Evolutionary conservation across 768 basidiomycete species (phyloP).

Genomic region (Tulasnella sp.): DNA sequence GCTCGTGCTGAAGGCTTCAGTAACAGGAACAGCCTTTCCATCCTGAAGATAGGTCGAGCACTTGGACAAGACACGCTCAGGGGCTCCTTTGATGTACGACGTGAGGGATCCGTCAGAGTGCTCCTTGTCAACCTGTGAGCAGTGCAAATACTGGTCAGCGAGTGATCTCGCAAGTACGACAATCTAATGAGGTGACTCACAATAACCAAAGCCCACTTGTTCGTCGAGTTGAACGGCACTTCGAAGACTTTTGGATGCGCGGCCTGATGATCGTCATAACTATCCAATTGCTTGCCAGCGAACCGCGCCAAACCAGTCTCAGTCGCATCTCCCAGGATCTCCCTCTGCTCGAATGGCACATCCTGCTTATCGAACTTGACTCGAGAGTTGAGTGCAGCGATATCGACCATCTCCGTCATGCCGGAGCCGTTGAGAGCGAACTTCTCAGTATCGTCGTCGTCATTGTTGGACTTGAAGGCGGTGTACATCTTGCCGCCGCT

Average conservation of each 20-base stretch:
- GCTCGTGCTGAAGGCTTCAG: constrained; percentile 40
- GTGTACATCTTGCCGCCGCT: constrained; percentile 51
- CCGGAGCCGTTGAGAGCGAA: constrained; percentile 45
- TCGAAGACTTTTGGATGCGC: constrained; percentile 53
- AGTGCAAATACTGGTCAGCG: too few species aligned
- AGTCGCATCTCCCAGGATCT: constrained; percentile 62
- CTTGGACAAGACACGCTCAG: constrained; percentile 56
- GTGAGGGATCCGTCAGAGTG: constrained; percentile 41
- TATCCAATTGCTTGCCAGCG: constrained; percentile 46
- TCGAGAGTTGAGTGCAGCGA: constrained; percentile 54
- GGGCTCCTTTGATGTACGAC: constrained; percentile 54
- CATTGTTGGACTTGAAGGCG: constrained; percentile 64
- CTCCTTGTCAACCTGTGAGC: constrained; percentile 41
- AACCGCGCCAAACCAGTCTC: constrained; percentile 64
- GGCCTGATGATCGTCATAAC: constrained; percentile 45
- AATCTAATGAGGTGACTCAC: constrained; percentile 29
- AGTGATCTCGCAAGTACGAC: neutral
- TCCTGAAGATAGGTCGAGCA: constrained; percentile 50
- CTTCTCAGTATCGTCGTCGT: constrained; percentile 39
- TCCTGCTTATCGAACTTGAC: constrained; percentile 60
- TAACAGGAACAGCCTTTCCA: constrained; percentile 38
- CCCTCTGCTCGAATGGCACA: constrained; percentile 48
- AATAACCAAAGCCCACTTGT: constrained; percentile 64
- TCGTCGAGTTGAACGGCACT: constrained; percentile 63
- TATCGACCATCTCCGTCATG: constrained; percentile 57